Conservation (phyloP, 331 rosid species). For the Erythrophleum ivorense region DNA sequence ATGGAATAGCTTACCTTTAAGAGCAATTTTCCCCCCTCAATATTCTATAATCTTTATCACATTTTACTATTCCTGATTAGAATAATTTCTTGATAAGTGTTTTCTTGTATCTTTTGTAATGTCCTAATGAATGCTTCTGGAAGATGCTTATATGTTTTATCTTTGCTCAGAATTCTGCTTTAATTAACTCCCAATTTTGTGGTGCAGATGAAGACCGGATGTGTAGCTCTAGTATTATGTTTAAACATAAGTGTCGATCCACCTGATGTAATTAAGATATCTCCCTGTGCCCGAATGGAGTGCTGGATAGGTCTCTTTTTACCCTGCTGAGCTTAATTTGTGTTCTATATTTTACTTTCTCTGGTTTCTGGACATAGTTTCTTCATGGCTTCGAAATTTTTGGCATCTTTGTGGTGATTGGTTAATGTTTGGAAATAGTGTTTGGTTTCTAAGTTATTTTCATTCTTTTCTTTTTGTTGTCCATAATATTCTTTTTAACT, state of each 20-base stretch:
- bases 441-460: constrained; percentile 1
- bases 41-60: background rate
- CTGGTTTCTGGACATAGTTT: constrained; percentile 26
- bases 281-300: constrained; percentile 99
- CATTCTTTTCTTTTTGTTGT: background rate
- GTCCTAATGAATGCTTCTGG: constrained; percentile 30
- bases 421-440: constrained; percentile 20
- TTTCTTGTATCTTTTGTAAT: background rate
- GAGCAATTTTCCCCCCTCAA: background rate
- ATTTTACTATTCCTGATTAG: constrained; percentile 5
- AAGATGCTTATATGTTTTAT: constrained; percentile 31
- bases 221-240: constrained; percentile 96
- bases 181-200: constrained; percentile 51
- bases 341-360: constrained; percentile 26
- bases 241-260: constrained; percentile 99
- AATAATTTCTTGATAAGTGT: background rate
- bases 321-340: constrained; percentile 39
- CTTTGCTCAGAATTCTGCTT: constrained; percentile 33
- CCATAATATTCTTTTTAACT: constrained; percentile 1
- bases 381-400: constrained; percentile 21
- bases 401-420: constrained; percentile 6
- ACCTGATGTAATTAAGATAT: constrained; percentile 97
- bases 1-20: background rate
- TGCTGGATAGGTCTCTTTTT: constrained; percentile 98
- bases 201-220: constrained; percentile 99